Percentiles rank a stretch among this genome's conserved stretches.
These are phyloP conservation scores for Geosmithia putterillii DNA, from an alignment of 2,329 filamentous ascomycete genomes.

Conservation along the genomic window DNA sequence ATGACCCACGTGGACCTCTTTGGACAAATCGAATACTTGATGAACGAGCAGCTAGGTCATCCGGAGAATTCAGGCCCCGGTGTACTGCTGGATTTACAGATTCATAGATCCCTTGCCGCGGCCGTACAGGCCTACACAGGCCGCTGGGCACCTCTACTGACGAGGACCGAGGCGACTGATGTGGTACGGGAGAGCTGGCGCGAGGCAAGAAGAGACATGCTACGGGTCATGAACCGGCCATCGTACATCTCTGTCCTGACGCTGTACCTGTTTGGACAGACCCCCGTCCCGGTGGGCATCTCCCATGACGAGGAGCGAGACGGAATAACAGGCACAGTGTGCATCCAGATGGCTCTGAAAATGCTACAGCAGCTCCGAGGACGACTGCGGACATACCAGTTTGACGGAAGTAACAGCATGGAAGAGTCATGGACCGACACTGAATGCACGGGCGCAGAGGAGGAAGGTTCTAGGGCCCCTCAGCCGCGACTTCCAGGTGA, in stretches of 20 bases:
- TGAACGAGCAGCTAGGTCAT: no score
- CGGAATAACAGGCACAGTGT: conserved; percentile 4
- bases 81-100: not conserved
- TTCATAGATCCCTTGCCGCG: not conserved
- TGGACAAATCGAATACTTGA: no score
- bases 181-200: conserved; percentile 3
- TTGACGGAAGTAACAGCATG: not conserved
- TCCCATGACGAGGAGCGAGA: conserved; percentile 5
- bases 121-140: conserved; percentile 1
- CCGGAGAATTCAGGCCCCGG: no score
- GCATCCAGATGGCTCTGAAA: conserved; percentile 4
- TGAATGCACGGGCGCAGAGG: no score
- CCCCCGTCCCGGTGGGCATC: conserved; percentile 4
- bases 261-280: conserved; percentile 4
- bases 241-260: conserved; percentile 6
- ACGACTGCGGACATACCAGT: not conserved
- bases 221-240: conserved; percentile 5
- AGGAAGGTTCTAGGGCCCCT: not conserved
- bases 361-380: conserved; percentile 4
- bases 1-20: no score
- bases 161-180: not conserved
- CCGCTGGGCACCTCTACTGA: conserved; percentile 1
- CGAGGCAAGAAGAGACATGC: conserved; percentile 6
- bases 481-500: not conserved
- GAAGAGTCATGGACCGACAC: not conserved